These are phyloP conservation scores for Penicillium hesseltinei DNA, from an alignment of 2,329 filamentous ascomycete genomes.

Conservation along the genomic window DNA sequence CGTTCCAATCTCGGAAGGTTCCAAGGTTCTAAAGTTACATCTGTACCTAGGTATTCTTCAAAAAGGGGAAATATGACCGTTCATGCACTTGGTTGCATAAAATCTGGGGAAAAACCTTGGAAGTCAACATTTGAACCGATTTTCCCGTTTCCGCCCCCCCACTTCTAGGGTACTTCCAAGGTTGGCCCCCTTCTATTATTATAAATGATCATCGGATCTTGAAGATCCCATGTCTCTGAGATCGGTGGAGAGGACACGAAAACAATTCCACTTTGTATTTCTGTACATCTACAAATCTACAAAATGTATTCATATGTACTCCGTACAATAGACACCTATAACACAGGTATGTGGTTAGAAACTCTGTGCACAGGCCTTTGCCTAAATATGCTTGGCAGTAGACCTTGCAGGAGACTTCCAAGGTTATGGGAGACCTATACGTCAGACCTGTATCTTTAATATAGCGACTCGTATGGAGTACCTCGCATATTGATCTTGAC, in stretches of 20 bases:
- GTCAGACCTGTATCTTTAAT: not conserved
- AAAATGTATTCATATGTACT: too few relatives aligned
- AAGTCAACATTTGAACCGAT: not conserved
- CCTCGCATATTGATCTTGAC: not conserved
- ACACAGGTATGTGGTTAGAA: not conserved
- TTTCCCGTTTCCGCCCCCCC: not conserved
- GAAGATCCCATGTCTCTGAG: not conserved
- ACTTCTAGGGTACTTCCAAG: not conserved
- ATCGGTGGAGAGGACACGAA: not conserved
- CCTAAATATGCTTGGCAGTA: conserved; percentile 2
- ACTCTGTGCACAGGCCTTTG: not conserved
- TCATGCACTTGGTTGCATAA: not conserved
- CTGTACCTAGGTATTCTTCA: not conserved
- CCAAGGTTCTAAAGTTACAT: not conserved
- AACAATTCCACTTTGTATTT: too few relatives aligned
- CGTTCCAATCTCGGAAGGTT: not conserved
- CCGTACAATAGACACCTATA: too few relatives aligned
- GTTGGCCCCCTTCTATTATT: not conserved
- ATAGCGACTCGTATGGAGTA: not conserved
- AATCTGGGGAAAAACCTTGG: conserved; percentile 3
- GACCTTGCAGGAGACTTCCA: not conserved
- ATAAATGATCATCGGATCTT: not conserved
- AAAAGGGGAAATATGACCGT: not conserved
- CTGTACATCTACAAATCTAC: too few relatives aligned
- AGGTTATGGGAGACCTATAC: not conserved